These are phyloP conservation scores for Picea glauca DNA, from an alignment of 75 land plant species.

Conservation along the genomic window DNA sequence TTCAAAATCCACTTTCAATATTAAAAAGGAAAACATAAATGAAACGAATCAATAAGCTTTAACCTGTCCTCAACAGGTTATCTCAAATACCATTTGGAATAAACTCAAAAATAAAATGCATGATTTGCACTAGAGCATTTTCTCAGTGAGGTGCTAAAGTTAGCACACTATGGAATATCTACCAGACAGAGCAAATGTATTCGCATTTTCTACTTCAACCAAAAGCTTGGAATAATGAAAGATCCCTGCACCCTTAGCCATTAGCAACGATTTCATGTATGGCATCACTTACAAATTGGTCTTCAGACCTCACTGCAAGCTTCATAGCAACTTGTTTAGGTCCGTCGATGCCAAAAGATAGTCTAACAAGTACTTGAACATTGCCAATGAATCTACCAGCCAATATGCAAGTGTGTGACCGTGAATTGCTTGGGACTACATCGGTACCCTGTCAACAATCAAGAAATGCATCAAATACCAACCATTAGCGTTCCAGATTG, in stretches of 20 bases:
- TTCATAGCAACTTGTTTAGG: constrained; percentile 90
- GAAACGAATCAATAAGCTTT: constrained; percentile 10
- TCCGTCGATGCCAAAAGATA: constrained; percentile 80
- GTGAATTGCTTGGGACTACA: constrained; percentile 76
- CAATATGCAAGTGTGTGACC: constrained; percentile 84
- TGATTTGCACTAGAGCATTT: not conserved
- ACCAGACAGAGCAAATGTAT: not conserved
- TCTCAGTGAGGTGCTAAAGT: not conserved
- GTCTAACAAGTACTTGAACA: constrained; percentile 76
- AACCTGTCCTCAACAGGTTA: constrained; percentile 3
- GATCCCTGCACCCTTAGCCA: constrained; percentile 34
- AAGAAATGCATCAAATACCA: not conserved
- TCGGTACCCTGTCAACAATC: constrained; percentile 76
- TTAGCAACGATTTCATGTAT: constrained; percentile 87
- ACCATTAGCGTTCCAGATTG: not conserved
- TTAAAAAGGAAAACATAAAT: not conserved
- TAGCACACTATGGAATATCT: not conserved
- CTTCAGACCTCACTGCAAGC: constrained; percentile 89
- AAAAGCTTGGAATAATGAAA: not conserved
- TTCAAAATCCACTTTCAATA: not conserved
- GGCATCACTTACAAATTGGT: constrained; percentile 62
- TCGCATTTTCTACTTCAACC: constrained; percentile 2
- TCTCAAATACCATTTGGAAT: not conserved
- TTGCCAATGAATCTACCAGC: constrained; percentile 87
- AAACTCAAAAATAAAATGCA: not conserved